Evolutionary conservation across 2,329 filamentous ascomycete species (phyloP).

Genomic region (Incumbomyces delicatus): DNA sequence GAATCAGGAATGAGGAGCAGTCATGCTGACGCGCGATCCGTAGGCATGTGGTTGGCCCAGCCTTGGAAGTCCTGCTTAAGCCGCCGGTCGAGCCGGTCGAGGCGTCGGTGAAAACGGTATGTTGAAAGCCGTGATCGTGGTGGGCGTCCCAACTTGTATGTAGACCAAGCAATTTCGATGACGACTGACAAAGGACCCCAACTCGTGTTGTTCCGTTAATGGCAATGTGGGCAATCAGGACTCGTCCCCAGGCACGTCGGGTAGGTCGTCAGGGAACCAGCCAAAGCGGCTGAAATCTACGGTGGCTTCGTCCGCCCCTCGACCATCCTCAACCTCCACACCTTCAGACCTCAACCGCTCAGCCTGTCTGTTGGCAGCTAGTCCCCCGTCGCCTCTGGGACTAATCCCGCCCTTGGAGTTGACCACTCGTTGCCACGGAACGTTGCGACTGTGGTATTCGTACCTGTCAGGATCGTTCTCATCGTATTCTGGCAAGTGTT

Average conservation of each 20-base stretch:
- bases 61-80: no score
- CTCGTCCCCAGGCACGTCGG: constrained; percentile 32
- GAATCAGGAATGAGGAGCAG: no score
- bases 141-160: no score
- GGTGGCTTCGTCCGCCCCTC: constrained; percentile 34
- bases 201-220: no score
- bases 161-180: no score
- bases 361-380: constrained; percentile 32
- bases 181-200: no score
- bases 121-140: no score
- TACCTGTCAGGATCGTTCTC: constrained; percentile 34
- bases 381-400: constrained; percentile 42
- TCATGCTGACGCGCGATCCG: not conserved
- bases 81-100: no score
- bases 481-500: constrained; percentile 59
- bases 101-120: no score
- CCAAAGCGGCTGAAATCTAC: constrained; percentile 35
- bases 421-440: constrained; percentile 92
- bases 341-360: constrained; percentile 32
- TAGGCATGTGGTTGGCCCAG: not conserved
- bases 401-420: constrained; percentile 81
- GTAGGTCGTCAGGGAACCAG: constrained; percentile 42
- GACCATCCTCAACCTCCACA: constrained; percentile 31
- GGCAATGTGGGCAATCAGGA: not conserved
- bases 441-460: constrained; percentile 62